These are phyloP conservation scores for Coemansia sp. DNA, from an alignment of 371 early-diverging fungal species.

Conservation along the genomic window DNA sequence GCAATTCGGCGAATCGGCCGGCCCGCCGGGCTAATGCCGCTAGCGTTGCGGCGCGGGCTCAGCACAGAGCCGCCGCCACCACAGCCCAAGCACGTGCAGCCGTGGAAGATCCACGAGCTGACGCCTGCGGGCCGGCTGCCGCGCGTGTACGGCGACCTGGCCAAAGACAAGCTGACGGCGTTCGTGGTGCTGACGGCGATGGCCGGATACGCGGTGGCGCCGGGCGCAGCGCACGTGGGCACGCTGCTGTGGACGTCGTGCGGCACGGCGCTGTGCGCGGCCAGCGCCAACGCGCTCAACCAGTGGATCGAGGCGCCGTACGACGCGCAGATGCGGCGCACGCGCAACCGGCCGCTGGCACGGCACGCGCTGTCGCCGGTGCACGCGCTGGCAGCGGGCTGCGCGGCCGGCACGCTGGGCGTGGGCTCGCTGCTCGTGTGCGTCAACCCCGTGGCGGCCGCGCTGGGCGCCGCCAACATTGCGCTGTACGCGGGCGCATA, in stretches of 20 bases:
- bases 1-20: no score
- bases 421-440: slow-evolving; percentile 62
- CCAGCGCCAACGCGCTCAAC: slow-evolving; percentile 92
- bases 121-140: neutral
- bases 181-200: slow-evolving; percentile 92
- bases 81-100: neutral
- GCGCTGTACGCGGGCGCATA: slow-evolving; percentile 86
- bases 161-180: slow-evolving; percentile 84
- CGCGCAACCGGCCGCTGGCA: slow-evolving; percentile 85
- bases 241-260: slow-evolving; percentile 79
- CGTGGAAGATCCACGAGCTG: slow-evolving; percentile 4
- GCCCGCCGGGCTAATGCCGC: no score
- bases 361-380: slow-evolving; percentile 75
- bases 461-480: slow-evolving; percentile 82
- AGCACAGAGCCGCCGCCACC: no score
- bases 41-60: no score
- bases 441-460: slow-evolving; percentile 85
- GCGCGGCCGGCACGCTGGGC: slow-evolving; percentile 71
- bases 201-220: slow-evolving; percentile 94
- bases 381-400: slow-evolving; percentile 85
- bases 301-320: slow-evolving; percentile 96
- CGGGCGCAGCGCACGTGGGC: slow-evolving; percentile 67
- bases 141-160: slow-evolving; percentile 50
- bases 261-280: slow-evolving; percentile 90
- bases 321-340: slow-evolving; percentile 96